Percentiles rank a stretch among this genome's conserved stretches.
phyloP scores from a whole-genome alignment of 1,139 yeast species.

The Pichiaceae sp. region DNA sequence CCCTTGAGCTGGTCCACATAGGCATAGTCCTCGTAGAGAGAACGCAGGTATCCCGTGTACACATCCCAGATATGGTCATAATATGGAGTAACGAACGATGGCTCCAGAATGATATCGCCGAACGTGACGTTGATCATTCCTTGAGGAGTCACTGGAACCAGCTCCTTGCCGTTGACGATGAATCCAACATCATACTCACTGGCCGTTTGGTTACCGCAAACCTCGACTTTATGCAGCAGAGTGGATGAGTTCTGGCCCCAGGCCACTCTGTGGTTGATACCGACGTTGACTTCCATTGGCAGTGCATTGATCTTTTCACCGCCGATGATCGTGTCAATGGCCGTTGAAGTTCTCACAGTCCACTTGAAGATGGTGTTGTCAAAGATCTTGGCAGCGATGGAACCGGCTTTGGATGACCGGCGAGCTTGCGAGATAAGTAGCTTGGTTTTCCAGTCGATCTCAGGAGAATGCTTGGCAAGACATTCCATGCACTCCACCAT shows the following conservation, averaged over 20 bases:
- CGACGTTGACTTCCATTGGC: conserved; percentile 41
- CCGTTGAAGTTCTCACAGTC: conserved; percentile 48
- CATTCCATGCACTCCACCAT: conserved; percentile 23
- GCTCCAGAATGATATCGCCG: conserved; percentile 16
- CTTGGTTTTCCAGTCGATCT: conserved; percentile 31
- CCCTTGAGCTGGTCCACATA: conserved; percentile 34
- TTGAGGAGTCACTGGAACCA: conserved; percentile 25
- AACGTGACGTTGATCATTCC: conserved; percentile 41
- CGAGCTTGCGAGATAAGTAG: conserved; percentile 29
- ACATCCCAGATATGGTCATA: conserved; percentile 33
- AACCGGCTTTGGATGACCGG: conserved; percentile 29
- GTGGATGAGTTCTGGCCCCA: conserved; percentile 29
- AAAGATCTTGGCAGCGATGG: conserved; percentile 26
- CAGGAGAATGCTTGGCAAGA: conserved; percentile 35
- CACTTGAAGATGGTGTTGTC: conserved; percentile 23
- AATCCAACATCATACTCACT: conserved; percentile 34
- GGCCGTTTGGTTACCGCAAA: conserved; percentile 33
- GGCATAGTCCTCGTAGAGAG: conserved; percentile 38
- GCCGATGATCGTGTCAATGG: conserved; percentile 49
- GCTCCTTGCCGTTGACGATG: conserved; percentile 32
- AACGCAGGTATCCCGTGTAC: conserved; percentile 37
- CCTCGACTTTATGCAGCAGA: conserved; percentile 22
- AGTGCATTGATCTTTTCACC: conserved; percentile 54
- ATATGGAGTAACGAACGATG: conserved; percentile 21
- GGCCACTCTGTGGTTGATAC: conserved; percentile 48